Evolutionary conservation across 2,329 filamentous ascomycete species (phyloP).

Genomic region (Colletotrichum godetiae): DNA sequence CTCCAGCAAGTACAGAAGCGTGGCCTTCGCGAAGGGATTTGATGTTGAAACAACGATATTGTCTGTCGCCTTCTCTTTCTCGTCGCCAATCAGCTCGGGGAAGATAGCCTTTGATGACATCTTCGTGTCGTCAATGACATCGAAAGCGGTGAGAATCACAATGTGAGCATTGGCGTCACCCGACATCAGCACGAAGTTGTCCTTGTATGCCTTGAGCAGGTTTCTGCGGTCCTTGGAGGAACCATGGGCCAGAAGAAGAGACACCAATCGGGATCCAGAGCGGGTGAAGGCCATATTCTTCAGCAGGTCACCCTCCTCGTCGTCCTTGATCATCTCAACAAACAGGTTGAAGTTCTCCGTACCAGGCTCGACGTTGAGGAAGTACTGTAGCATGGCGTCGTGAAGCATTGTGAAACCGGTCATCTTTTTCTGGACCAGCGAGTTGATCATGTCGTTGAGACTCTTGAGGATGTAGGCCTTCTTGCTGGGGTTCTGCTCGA

Average conservation of each 20-base stretch:
- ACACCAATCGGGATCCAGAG: conserved; percentile 85
- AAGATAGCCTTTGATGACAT: conserved; percentile 88
- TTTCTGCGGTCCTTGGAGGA: conserved; percentile 93
- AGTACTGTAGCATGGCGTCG: conserved; percentile 98
- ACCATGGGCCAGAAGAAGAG: conserved; percentile 84
- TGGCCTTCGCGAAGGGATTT: conserved; percentile 72
- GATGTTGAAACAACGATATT: conserved; percentile 74
- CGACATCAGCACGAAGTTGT: conserved; percentile 87
- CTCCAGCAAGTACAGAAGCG: conserved; percentile 86
- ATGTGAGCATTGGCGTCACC: conserved; percentile 82
- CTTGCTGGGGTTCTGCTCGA: conserved; percentile 85
- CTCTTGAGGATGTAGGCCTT: conserved; percentile 87
- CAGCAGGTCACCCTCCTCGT: conserved; percentile 88
- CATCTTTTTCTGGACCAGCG: conserved; percentile 94
- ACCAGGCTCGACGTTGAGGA: conserved; percentile 80
- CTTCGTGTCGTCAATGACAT: conserved; percentile 95
- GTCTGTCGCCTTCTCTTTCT: conserved; percentile 69
- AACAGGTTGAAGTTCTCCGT: conserved; percentile 89
- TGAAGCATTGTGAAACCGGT: conserved; percentile 98
- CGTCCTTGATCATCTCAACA: conserved; percentile 88
- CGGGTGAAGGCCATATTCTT: conserved; percentile 98
- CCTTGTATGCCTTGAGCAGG: conserved; percentile 89
- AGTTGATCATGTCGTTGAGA: conserved; percentile 88
- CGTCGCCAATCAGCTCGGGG: conserved; percentile 83
- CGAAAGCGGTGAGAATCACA: conserved; percentile 86